Percentiles rank a stretch among this genome's conserved stretches.
Conservation (phyloP, 768 basidiomycete species). For the Strobilomyces dryophilus region DNA sequence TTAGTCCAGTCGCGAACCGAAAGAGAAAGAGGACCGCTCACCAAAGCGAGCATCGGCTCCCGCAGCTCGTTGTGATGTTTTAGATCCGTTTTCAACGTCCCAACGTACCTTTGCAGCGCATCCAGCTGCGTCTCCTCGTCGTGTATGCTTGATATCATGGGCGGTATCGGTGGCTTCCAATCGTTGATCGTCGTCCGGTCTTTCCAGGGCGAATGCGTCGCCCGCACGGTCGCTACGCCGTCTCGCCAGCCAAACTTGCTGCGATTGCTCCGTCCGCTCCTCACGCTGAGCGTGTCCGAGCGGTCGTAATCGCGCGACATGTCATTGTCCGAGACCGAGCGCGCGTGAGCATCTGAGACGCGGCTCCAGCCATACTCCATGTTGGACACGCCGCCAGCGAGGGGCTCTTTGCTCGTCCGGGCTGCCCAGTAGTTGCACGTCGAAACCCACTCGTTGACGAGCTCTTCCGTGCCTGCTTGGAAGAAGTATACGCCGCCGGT, state of each 20-base stretch:
- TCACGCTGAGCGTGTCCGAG: slow-evolving; percentile 65
- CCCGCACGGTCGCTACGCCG: slow-evolving; percentile 59
- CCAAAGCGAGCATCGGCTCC: slow-evolving; percentile 77
- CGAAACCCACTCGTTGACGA: slow-evolving; percentile 98
- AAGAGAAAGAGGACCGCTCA: slow-evolving; percentile 25
- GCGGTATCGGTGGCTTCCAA: slow-evolving; percentile 89
- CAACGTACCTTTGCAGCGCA: slow-evolving; percentile 78
- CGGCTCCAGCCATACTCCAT: slow-evolving; percentile 99
- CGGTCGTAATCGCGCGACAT: slow-evolving; percentile 44
- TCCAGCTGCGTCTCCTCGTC: slow-evolving; percentile 95
- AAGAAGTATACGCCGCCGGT: slow-evolving; percentile 95
- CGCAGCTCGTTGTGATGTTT: slow-evolving; percentile 80
- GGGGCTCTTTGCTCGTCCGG: slow-evolving; percentile 89
- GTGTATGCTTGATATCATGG: slow-evolving; percentile 76
- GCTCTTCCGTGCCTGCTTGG: slow-evolving; percentile 96
- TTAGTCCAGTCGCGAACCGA: background rate
- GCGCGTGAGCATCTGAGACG: slow-evolving; percentile 52
- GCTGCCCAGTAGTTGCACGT: slow-evolving; percentile 99
- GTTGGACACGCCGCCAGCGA: slow-evolving; percentile 95
- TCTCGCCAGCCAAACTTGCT: slow-evolving; percentile 75
- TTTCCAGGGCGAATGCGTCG: slow-evolving; percentile 63
- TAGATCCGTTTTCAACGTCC: slow-evolving; percentile 70
- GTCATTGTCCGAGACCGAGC: slow-evolving; percentile 58
- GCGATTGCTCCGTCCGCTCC: slow-evolving; percentile 69
- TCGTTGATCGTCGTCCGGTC: slow-evolving; percentile 83